Evolutionary conservation across 2,329 filamentous ascomycete genomes (phyloP), one percentile per base, ranked within the genome.

Genomic region (Aspergillus floridensis): DNA sequence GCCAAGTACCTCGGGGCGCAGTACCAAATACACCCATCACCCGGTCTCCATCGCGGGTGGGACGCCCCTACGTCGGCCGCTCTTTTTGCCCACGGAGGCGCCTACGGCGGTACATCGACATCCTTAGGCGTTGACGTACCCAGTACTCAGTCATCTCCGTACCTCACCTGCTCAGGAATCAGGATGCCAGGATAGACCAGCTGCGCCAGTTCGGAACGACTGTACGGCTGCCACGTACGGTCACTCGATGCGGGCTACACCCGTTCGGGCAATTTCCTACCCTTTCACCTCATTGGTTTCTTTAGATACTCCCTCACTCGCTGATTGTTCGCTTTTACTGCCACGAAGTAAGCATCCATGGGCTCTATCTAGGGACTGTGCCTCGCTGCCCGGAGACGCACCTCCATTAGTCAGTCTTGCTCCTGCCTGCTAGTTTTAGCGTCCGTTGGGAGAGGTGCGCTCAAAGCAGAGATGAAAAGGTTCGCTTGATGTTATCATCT

Each of bases 141-240:
- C 44, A 32, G 53, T 54, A 54, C 52, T n/a, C 24, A 32, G n/a
- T 19, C 16, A 10, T 29, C 14, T 44, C 29, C 26, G 53, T 55
- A 55, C 53, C 32, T 26, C n/a, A 41, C 26, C 26, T 29, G 50
- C 16, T 19, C 11, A 44, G 32, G 35, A 41, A 12, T 29, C 41
- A 24, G 26, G 41, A 32, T 29, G 53, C n/a, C 53, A 55, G 53
- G 53, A 50, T 56, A 49, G 59, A 51, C 59, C 48, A 44, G 38
- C 35, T 64, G 58, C 52, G 46, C 49, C 60, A 48, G 31, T 31
- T 56, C 62, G 62, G 64, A 57, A 59, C 65, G 62, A 66, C 63
- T 66, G 61, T 51, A 54, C 52, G 59, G 48, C 59, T 63, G 65
- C 65, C 65, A 67, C 65, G 65, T 67, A n/a, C n/a, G n/a, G n/a